These are phyloP conservation scores for Allium cepa DNA, from an alignment of 106 monocot species.

Conservation along the genomic window DNA sequence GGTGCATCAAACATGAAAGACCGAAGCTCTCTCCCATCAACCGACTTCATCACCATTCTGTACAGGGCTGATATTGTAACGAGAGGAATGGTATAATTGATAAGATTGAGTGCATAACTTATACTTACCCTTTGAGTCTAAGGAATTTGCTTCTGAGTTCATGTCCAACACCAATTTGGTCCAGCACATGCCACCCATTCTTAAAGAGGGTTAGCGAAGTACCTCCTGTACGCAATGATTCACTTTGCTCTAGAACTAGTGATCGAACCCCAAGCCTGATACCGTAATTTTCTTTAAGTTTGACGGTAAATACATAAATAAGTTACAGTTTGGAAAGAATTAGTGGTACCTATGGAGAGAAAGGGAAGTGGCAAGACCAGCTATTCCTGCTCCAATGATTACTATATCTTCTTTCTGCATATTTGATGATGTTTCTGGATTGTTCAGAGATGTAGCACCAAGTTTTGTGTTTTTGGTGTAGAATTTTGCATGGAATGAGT, in stretches of 20 bases:
- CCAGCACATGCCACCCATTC: constrained; percentile 90
- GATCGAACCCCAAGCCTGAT: constrained; percentile 57
- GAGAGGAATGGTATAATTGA: constrained; percentile 2
- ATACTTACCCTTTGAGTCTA: constrained; percentile 60
- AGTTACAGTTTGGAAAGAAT: not conserved
- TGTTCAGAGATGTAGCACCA: no score
- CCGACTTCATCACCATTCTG: constrained; percentile 77
- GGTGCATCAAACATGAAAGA: constrained; percentile 68
- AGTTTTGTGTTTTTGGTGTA: not conserved
- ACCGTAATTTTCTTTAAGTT: not conserved
- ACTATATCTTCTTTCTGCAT: constrained; percentile 43
- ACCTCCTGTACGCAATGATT: constrained; percentile 77
- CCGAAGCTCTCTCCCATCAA: constrained; percentile 61
- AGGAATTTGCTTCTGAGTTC: constrained; percentile 64
- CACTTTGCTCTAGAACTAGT: constrained; percentile 79
- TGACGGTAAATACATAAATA: not conserved
- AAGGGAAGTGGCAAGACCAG: constrained; percentile 78
- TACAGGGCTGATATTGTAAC: constrained; percentile 26
- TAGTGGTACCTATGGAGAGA: constrained; percentile 38
- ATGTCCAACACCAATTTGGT: constrained; percentile 69
- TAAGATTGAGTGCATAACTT: not conserved
- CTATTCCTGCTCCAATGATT: constrained; percentile 88
- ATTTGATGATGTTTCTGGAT: not conserved
- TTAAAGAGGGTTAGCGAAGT: constrained; percentile 90
- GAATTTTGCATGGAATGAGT: not conserved